These are phyloP conservation scores for Vitis hybrid DNA, from an alignment of 177 flowering plant genomes.

Conservation along the genomic window DNA sequence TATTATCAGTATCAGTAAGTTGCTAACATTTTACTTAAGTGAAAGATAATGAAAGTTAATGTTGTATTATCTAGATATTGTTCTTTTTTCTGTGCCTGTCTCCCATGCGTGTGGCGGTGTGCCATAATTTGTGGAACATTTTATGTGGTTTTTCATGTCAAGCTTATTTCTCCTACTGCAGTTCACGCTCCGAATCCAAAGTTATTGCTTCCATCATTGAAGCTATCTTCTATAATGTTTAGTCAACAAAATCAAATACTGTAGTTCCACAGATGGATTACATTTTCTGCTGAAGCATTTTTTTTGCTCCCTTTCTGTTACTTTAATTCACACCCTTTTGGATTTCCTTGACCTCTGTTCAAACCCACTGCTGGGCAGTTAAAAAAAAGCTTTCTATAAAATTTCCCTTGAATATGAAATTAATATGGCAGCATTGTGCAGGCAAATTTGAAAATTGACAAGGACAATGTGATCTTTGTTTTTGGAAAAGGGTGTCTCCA, in stretches of 20 bases:
- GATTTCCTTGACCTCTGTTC: not conserved
- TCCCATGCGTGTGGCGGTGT: no score
- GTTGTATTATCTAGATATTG: not conserved
- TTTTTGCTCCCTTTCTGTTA: not conserved
- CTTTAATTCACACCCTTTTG: not conserved
- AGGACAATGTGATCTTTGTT: conserved; percentile 62
- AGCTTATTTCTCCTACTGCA: not conserved
- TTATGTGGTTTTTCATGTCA: not conserved
- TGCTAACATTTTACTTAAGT: conserved; percentile 1
- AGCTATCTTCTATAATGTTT: not conserved
- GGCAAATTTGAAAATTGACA: conserved; percentile 59
- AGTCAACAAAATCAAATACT: no score
- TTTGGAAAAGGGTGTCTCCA: conserved; percentile 68
- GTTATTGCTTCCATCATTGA: not conserved
- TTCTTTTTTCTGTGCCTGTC: not conserved
- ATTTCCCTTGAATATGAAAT: not conserved
- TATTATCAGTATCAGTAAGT: conserved; percentile 70
- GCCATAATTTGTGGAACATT: not conserved
- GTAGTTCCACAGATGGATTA: no score
- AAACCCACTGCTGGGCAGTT: not conserved
- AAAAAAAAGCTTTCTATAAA: not conserved
- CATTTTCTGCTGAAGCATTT: not conserved
- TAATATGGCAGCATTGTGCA: conserved; percentile 26
- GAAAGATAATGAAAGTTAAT: not conserved
- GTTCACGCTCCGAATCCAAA: not conserved